Evolutionary conservation across 331 rosid species (phyloP).

Genomic region (Telfairia occidentalis): DNA sequence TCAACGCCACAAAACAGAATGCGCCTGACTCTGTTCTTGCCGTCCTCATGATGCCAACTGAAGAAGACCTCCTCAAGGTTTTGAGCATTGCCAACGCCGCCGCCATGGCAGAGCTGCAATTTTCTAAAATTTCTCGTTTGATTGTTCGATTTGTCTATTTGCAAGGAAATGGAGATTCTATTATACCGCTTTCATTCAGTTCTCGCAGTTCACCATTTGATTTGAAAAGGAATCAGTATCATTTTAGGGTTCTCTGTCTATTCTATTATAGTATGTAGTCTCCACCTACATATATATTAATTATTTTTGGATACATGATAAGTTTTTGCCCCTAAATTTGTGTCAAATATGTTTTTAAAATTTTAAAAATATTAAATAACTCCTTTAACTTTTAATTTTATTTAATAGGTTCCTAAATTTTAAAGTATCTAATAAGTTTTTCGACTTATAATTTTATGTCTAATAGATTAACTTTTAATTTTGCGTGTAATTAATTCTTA

Average conservation of each 20-base stretch:
- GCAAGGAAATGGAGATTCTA: not conserved
- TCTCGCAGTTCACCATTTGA: not conserved
- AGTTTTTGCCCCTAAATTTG: no score
- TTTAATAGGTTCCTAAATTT: no score
- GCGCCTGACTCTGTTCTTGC: not conserved
- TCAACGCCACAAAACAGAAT: not conserved
- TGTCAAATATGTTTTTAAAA: no score
- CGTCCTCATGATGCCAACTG: constrained; percentile 1
- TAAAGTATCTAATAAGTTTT: no score
- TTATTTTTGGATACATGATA: no score
- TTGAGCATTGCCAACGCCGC: constrained; percentile 17
- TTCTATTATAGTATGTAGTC: no score
- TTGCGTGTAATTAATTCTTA: no score
- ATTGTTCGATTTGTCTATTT: not conserved
- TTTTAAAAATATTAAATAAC: no score
- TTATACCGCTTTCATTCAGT: not conserved
- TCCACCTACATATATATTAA: no score
- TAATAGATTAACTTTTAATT: no score
- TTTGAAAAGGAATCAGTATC: not conserved
- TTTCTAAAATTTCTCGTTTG: not conserved
- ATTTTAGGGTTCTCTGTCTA: not conserved
- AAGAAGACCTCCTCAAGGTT: constrained; percentile 15
- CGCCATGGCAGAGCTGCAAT: not conserved
- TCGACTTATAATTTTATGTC: no score
- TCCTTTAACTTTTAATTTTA: no score